These are phyloP conservation scores for Nannochloris sp. DNA, from an alignment of 139 green algal species.

Conservation along the genomic window DNA sequence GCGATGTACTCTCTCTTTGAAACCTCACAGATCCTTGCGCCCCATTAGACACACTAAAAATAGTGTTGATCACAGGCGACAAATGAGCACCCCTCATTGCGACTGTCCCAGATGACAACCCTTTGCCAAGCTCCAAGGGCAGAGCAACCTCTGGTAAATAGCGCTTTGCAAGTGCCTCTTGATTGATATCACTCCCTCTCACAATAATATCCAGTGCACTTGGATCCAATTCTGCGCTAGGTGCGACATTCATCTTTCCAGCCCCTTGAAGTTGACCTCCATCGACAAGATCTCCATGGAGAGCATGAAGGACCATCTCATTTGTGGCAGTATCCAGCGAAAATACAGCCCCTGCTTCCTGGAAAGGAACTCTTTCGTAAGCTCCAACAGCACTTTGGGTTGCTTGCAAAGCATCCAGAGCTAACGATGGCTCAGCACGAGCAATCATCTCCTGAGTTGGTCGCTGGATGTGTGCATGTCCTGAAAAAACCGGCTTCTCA, in stretches of 20 bases:
- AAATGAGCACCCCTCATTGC: slow-evolving; percentile 56
- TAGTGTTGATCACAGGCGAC: slow-evolving; percentile 45
- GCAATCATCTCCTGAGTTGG: slow-evolving; percentile 19
- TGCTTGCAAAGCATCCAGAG: slow-evolving; percentile 30
- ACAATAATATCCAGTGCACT: slow-evolving; percentile 62
- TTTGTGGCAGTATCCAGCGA: slow-evolving; percentile 71
- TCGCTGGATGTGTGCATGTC: slow-evolving; percentile 21
- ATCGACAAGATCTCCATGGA: slow-evolving; percentile 51
- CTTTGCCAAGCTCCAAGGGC: slow-evolving; percentile 31
- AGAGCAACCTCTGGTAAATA: slow-evolving; percentile 58
- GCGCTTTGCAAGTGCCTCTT: slow-evolving; percentile 44
- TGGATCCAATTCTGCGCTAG: slow-evolving; percentile 66
- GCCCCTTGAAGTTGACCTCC: slow-evolving; percentile 67
- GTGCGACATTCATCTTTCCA: slow-evolving; percentile 73
- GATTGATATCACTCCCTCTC: slow-evolving; percentile 52
- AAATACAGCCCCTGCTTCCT: slow-evolving; percentile 58
- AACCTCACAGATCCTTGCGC: slow-evolving; percentile 26
- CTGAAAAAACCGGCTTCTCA: slow-evolving; percentile 82
- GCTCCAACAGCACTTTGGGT: slow-evolving; percentile 55
- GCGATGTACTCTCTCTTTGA: slow-evolving; percentile 13
- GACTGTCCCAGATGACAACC: slow-evolving; percentile 27
- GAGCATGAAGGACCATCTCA: slow-evolving; percentile 59
- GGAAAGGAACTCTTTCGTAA: slow-evolving; percentile 68
- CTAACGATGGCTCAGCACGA: slow-evolving; percentile 21
- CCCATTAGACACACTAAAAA: slow-evolving; percentile 35